These are phyloP conservation scores for Xylaria sp. DNA, from an alignment of 2,329 filamentous ascomycete genomes.

Conservation along the genomic window DNA sequence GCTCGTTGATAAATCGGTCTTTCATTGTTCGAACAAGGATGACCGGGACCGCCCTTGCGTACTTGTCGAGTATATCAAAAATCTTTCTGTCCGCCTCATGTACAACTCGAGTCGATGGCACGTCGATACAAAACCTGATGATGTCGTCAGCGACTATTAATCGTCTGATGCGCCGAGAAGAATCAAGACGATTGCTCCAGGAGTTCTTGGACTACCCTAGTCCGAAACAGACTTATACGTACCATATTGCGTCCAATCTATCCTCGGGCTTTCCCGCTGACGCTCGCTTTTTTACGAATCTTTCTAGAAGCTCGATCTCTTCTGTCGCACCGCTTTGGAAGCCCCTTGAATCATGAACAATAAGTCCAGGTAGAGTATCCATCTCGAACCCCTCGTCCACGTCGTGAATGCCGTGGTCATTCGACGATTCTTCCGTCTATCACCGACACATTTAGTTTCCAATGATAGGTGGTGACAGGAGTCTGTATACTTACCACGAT, in stretches of 20 bases:
- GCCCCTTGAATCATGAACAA: slow-evolving; percentile 47
- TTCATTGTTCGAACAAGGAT: slow-evolving; percentile 47
- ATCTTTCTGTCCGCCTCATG: slow-evolving; percentile 46
- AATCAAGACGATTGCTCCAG: not conserved
- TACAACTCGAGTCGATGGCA: slow-evolving; percentile 42
- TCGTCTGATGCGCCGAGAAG: not conserved
- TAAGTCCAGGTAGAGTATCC: slow-evolving; percentile 44
- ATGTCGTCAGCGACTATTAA: slow-evolving; percentile 9
- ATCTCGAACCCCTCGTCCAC: slow-evolving; percentile 47
- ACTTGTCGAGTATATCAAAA: slow-evolving; percentile 39
- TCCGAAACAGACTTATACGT: slow-evolving; percentile 12
- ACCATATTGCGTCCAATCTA: slow-evolving; percentile 46
- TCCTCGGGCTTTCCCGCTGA: slow-evolving; percentile 30
- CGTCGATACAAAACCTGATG: slow-evolving; percentile 45
- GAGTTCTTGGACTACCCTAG: not conserved
- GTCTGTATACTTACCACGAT: slow-evolving; percentile 35
- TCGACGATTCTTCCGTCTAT: slow-evolving; percentile 43
- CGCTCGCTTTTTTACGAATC: slow-evolving; percentile 43
- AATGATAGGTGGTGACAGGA: not conserved
- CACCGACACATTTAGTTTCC: slow-evolving; percentile 20
- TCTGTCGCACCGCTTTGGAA: slow-evolving; percentile 44
- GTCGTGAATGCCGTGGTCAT: slow-evolving; percentile 44
- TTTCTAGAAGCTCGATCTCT: slow-evolving; percentile 43
- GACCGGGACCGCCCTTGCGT: slow-evolving; percentile 41
- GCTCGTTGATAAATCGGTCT: slow-evolving; percentile 45